A percentile compares a stretch with the other conserved stretches of the same genome.
Conservation (phyloP, 179 eudicot genomes). For the Sideroxylon spinosum region DNA sequence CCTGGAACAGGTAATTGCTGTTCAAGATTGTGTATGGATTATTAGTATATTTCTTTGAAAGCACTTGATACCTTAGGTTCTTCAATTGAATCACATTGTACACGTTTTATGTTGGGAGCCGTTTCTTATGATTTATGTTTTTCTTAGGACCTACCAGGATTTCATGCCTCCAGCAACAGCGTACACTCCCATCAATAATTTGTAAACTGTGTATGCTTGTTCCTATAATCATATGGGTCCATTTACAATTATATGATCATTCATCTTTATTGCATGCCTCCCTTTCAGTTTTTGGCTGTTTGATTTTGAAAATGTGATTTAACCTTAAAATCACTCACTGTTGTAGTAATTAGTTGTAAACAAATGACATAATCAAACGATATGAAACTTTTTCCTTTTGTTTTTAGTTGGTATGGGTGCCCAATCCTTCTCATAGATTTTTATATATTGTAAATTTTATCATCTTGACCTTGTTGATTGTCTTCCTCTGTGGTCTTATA, state of each 20-base stretch:
- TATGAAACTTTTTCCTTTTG: not conserved
- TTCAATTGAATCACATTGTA: not conserved
- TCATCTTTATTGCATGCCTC: too few relatives aligned
- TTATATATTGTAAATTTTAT: too few relatives aligned
- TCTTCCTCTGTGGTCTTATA: not conserved
- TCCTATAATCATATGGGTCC: not conserved
- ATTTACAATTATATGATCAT: not conserved
- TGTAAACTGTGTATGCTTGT: too few relatives aligned
- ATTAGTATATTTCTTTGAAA: not conserved
- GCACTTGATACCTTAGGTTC: not conserved
- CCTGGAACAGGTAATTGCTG: conserved; percentile 84
- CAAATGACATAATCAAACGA: not conserved
- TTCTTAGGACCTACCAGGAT: not conserved
- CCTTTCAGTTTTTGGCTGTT: not conserved
- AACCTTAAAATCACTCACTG: not conserved
- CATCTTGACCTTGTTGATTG: not conserved
- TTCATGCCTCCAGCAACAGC: not conserved
- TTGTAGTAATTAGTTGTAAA: not conserved
- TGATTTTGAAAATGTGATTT: not conserved
- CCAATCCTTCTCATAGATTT: not conserved
- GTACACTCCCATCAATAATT: not conserved
- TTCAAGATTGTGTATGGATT: not conserved
- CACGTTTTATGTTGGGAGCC: not conserved
- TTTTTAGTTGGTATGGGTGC: not conserved
- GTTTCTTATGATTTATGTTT: not conserved